These are phyloP conservation scores for Teratosphaeria epicoccoides DNA, from an alignment of 2,329 filamentous ascomycete species.

Conservation along the genomic window DNA sequence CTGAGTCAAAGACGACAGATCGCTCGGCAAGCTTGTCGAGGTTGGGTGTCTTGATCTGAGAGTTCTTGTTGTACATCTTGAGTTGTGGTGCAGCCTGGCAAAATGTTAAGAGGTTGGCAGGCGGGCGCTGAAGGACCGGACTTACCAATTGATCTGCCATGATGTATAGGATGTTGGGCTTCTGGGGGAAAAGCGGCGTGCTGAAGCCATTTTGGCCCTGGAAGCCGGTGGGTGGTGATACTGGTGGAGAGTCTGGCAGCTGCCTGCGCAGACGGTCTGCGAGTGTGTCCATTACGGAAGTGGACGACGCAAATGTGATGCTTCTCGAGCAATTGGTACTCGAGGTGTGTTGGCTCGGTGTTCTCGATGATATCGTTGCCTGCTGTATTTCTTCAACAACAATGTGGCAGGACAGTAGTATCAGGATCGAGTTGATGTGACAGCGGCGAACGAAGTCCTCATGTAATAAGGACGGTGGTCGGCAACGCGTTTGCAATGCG, in stretches of 20 bases:
- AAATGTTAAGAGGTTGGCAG: background rate
- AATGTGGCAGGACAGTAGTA: too few species aligned
- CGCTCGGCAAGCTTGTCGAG: conserved; percentile 70
- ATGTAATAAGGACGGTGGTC: background rate
- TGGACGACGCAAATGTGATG: too few species aligned
- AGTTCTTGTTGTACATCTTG: conserved; percentile 81
- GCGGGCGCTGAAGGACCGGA: background rate
- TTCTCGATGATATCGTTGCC: too few species aligned
- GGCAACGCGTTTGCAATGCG: background rate
- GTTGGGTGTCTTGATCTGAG: conserved; percentile 85
- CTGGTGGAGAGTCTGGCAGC: conserved; percentile 25
- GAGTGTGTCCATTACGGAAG: background rate
- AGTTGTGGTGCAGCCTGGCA: conserved; percentile 65
- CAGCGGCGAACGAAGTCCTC: background rate
- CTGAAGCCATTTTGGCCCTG: conserved; percentile 30
- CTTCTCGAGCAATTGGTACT: background rate
- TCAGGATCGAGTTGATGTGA: too few species aligned
- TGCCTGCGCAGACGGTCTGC: conserved; percentile 11
- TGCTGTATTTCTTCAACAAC: too few species aligned
- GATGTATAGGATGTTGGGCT: conserved; percentile 79
- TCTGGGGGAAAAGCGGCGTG: conserved; percentile 29
- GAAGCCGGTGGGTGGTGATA: conserved; percentile 28
- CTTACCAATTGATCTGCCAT: conserved; percentile 78
- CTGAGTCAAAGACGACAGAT: conserved; percentile 83
- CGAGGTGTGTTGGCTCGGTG: too few species aligned